These are phyloP conservation scores for Hygrophoropsis aurantiaca DNA, from an alignment of 768 basidiomycete genomes.

Conservation along the genomic window DNA sequence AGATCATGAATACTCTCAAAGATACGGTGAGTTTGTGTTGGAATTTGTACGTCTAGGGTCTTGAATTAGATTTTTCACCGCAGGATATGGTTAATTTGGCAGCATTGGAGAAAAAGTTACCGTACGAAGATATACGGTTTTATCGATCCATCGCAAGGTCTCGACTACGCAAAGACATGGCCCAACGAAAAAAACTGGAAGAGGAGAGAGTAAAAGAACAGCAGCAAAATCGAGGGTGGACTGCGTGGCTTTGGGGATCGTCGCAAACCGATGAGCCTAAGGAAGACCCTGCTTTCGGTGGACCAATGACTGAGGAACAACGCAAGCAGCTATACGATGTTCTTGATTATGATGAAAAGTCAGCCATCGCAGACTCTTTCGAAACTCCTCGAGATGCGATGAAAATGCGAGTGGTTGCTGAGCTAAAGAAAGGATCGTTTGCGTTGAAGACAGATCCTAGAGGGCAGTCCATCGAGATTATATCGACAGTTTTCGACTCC, in stretches of 20 bases:
- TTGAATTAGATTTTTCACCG: neutral
- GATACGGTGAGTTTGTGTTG: slow-evolving; percentile 46
- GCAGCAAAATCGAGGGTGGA: slow-evolving; percentile 55
- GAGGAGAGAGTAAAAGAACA: slow-evolving; percentile 64
- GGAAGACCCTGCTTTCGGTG: slow-evolving; percentile 59
- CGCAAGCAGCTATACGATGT: slow-evolving; percentile 86
- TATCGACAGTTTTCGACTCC: slow-evolving; percentile 83
- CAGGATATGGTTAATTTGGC: slow-evolving; percentile 59
- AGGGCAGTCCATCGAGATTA: slow-evolving; percentile 61
- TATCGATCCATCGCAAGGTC: slow-evolving; percentile 95
- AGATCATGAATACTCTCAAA: slow-evolving; percentile 51
- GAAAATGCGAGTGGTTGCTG: slow-evolving; percentile 70
- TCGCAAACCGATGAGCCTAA: slow-evolving; percentile 34
- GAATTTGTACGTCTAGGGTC: neutral
- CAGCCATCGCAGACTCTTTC: slow-evolving; percentile 66
- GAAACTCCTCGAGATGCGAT: slow-evolving; percentile 78
- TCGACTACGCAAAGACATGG: slow-evolving; percentile 81
- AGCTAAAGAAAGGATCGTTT: slow-evolving; percentile 87
- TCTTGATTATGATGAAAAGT: slow-evolving; percentile 89
- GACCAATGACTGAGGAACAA: slow-evolving; percentile 85
- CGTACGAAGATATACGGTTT: slow-evolving; percentile 94
- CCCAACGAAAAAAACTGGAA: slow-evolving; percentile 60
- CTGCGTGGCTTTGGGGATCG: slow-evolving; percentile 85
- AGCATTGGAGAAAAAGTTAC: slow-evolving; percentile 75
- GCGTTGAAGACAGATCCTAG: slow-evolving; percentile 77